Conservation (phyloP, 192 early-diverging fungal species). For the Gaertneriomyces semiglobifer region DNA sequence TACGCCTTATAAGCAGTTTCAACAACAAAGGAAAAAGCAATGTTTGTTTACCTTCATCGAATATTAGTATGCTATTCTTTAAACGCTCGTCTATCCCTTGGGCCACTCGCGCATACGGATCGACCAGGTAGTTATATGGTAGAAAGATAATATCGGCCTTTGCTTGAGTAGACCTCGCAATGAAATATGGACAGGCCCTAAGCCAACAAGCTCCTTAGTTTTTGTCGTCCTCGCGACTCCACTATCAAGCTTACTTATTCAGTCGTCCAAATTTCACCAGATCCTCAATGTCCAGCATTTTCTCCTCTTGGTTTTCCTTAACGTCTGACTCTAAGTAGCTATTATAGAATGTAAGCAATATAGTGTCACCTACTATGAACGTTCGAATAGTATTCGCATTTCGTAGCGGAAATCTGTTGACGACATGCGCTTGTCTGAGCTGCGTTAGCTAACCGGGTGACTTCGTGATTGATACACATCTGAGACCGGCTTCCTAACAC, state of each 20-base stretch:
- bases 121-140: constrained; percentile 65
- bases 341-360: too few species aligned
- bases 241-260: constrained; percentile 19
- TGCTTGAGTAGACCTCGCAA: constrained; percentile 35
- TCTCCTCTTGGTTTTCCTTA: constrained; percentile 7
- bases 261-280: constrained; percentile 40
- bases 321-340: background rate
- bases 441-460: constrained; percentile 27
- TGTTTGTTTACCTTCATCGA: constrained; percentile 55
- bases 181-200: constrained; percentile 60
- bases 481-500: constrained; percentile 64
- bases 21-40: background rate
- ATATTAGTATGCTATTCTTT: constrained; percentile 53
- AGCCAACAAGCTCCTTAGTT: background rate
- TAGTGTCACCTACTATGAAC: background rate
- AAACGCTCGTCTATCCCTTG: constrained; percentile 51
- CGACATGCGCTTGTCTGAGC: constrained; percentile 43
- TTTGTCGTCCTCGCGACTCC: too few species aligned
- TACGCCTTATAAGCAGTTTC: constrained; percentile 7
- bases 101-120: constrained; percentile 46
- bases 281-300: constrained; percentile 58
- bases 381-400: constrained; percentile 36
- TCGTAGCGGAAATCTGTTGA: constrained; percentile 35
- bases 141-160: constrained; percentile 58
- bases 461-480: constrained; percentile 50